Percentiles rank a stretch among this genome's conserved stretches.
Conservation (phyloP, 192 early-diverging fungal species). For the Coemansia sp. region DNA sequence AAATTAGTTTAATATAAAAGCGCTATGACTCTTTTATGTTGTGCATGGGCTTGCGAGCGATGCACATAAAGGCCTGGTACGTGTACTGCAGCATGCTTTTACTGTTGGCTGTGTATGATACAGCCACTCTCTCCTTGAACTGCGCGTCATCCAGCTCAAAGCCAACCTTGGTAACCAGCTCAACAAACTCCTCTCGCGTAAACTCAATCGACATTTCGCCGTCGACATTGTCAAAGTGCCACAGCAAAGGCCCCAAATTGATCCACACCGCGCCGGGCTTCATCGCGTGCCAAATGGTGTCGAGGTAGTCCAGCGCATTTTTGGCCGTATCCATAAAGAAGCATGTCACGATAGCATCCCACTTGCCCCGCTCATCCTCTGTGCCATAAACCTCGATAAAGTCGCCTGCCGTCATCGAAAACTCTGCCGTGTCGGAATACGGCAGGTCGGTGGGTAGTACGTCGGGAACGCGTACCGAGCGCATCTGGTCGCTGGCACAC, state of each 20-base stretch:
- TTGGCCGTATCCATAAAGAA: conserved; percentile 98
- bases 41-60: conserved; percentile 37
- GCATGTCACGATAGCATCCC: conserved; percentile 90
- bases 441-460: conserved; percentile 59
- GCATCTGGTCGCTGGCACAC: conserved; percentile 57
- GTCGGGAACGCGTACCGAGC: conserved; percentile 77
- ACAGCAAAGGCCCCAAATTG: conserved; percentile 85
- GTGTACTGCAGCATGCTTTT: conserved; percentile 80
- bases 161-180: conserved; percentile 57
- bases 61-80: conserved; percentile 57
- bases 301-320: conserved; percentile 85
- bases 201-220: conserved; percentile 84
- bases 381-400: conserved; percentile 86
- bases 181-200: conserved; percentile 76
- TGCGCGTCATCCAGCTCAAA: conserved; percentile 63
- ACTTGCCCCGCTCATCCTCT: conserved; percentile 61
- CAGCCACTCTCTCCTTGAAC: conserved; percentile 57
- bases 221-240: conserved; percentile 88
- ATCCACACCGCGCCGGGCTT: conserved; percentile 81
- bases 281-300: conserved; percentile 72
- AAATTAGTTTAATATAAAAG: not conserved
- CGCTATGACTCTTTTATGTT: not conserved
- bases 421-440: conserved; percentile 56
- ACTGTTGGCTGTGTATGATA: conserved; percentile 73
- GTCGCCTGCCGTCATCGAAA: conserved; percentile 97